Conservation (phyloP, 306 rosid genomes). For the Ormosia emarginata region DNA sequence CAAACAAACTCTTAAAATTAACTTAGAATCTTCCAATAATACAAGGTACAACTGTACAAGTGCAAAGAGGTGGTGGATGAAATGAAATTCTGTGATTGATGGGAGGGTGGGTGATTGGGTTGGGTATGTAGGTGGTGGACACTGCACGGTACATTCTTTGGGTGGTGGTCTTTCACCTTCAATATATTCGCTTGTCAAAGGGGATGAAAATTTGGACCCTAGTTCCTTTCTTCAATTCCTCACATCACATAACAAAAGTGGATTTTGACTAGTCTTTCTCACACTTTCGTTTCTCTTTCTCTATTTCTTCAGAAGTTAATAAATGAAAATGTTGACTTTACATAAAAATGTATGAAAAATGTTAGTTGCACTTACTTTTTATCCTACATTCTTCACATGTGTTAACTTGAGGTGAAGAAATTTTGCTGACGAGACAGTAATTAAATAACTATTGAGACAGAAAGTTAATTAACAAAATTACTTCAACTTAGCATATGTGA, state of each 20-base stretch:
- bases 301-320: background rate
- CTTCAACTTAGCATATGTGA: no score
- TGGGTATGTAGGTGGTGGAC: constrained; percentile 31
- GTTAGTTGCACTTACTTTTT: background rate
- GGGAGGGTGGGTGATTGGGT: constrained; percentile 20
- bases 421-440: no score
- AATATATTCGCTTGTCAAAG: constrained; percentile 45
- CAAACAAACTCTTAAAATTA: no score
- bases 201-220: constrained; percentile 41
- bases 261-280: constrained; percentile 30
- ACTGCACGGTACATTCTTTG: constrained; percentile 21
- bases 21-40: no score
- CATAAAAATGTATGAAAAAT: background rate
- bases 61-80: constrained; percentile 9
- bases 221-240: constrained; percentile 9
- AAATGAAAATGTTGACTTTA: background rate
- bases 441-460: no score
- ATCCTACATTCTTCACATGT: background rate
- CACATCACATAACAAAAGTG: constrained; percentile 26
- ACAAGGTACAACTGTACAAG: background rate
- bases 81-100: constrained; percentile 26
- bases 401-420: no score
- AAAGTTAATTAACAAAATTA: no score
- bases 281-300: background rate
- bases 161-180: constrained; percentile 45